Base-by-base conservation (phyloP, 2,329 filamentous ascomycete species). In the Diaporthe australafricana region DNA sequence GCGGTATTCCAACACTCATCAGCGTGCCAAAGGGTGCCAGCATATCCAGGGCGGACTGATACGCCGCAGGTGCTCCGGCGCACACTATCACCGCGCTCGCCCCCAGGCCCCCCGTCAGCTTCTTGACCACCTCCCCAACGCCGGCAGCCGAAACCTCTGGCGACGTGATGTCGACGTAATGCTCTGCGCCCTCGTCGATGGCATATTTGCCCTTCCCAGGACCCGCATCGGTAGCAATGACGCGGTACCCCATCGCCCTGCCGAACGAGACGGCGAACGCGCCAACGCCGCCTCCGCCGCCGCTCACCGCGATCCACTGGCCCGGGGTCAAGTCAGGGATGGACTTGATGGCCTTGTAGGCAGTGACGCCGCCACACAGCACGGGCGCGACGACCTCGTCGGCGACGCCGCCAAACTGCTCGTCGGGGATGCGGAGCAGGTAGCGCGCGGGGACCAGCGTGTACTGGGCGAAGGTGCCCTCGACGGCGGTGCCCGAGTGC, bases 311-410 rank as follows among this genome's bases (percentile, higher is more conserved):
- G 1, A 84, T 72, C 77, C 78, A 83, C 66, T 81, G 77, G 2
- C 83, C 82, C 0, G 81, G 80, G 0, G 71, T 75, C 5, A 78
- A 72, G 4, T 70, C 75, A 40, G 78, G 80, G 1, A 72, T 72
- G 5, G 56, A 69, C 74, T 83, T 84, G 60, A 84, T 65, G 0
- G 82, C 83, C 74, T 82, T 83, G 72, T 84, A 85, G 0, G 83
- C 83, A 0, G 84, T 85, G 0, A 84, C 82, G 0, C 84, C 84
- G 0, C 80, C 83, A 68, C 84, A 86, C 40, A 85, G 72, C 8
- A 85, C 79, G 0, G 84, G 84, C 2, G 82, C 83, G 0, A 84
- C 75, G 5, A 77, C 56, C 57, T 84, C 81, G 55, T 84, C 83
- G 0, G 76, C 70, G 6, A 81, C 56, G 17, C 71, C 75, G 2